phyloP scores from a whole-genome alignment of 2,329 filamentous ascomycete species.

The Epichloe brachyelytri region DNA sequence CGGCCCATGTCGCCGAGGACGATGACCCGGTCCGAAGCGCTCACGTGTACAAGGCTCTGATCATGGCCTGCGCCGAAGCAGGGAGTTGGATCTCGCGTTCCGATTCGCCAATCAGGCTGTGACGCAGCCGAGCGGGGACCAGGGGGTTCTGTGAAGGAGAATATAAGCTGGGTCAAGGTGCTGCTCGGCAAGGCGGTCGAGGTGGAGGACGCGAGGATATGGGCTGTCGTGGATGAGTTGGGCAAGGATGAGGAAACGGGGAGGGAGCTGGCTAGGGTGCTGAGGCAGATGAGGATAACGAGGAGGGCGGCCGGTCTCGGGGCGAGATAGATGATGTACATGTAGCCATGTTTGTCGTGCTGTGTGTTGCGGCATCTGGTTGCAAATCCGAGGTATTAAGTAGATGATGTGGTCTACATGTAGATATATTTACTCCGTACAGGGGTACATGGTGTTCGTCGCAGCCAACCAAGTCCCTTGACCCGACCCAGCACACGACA shows the following conservation, averaged over 20 bases:
- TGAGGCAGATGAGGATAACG: constrained; percentile 14
- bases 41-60: constrained; percentile 14
- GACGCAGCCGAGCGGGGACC: not conserved
- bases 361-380: too few relatives aligned
- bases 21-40: constrained; percentile 7
- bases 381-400: too few relatives aligned
- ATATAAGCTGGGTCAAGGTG: constrained; percentile 15
- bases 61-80: constrained; percentile 15
- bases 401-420: too few relatives aligned
- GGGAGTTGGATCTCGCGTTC: constrained; percentile 22
- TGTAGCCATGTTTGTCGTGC: not conserved
- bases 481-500: too few relatives aligned
- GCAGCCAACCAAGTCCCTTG: too few relatives aligned
- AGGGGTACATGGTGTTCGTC: too few relatives aligned
- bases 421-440: too few relatives aligned
- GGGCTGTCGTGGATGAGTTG: constrained; percentile 20
- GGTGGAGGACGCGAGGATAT: constrained; percentile 19
- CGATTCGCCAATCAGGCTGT: constrained; percentile 15
- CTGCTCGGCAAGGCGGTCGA: constrained; percentile 16
- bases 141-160: constrained; percentile 1
- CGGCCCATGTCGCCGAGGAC: constrained; percentile 9
- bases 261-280: constrained; percentile 12
- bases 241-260: constrained; percentile 9
- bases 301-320: constrained; percentile 7
- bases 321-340: not conserved